These are phyloP conservation scores for Breynia disticha DNA, from an alignment of 441 rosid species.

Conservation along the genomic window DNA sequence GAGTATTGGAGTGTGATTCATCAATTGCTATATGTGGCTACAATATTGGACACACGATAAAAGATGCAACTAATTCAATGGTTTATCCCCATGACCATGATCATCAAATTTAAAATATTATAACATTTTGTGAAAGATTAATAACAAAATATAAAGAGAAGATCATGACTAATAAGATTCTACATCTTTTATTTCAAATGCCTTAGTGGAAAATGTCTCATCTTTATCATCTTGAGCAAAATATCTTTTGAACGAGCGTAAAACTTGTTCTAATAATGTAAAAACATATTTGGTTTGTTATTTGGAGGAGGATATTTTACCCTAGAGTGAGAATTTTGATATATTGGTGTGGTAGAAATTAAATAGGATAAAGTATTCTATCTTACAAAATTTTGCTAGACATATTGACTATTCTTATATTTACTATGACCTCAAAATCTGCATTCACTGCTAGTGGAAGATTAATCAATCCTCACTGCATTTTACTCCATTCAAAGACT, in stretches of 20 bases:
- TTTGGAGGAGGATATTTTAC: not conserved
- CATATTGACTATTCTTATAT: not conserved
- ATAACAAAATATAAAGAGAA: too few species aligned
- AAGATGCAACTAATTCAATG: not conserved
- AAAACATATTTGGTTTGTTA: not conserved
- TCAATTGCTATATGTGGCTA: not conserved
- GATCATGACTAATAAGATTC: not conserved
- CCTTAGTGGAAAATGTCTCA: not conserved
- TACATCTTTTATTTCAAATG: not conserved
- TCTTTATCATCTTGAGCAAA: too few species aligned
- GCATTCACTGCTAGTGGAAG: not conserved
- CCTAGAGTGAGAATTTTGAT: constrained; percentile 1
- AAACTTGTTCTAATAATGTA: not conserved
- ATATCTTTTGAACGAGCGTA: too few species aligned
- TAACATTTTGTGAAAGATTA: too few species aligned
- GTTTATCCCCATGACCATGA: not conserved
- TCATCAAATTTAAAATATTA: not conserved
- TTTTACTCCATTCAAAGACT: not conserved
- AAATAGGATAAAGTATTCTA: not conserved
- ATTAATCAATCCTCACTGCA: not conserved
- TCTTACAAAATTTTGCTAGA: not conserved
- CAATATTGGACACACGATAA: not conserved
- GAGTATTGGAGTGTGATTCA: too few species aligned
- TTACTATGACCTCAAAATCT: not conserved
- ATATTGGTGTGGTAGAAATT: not conserved